Evolutionary conservation across 805 yeast species (phyloP).

Genomic region (Ogataea nakhonphanomensis): DNA sequence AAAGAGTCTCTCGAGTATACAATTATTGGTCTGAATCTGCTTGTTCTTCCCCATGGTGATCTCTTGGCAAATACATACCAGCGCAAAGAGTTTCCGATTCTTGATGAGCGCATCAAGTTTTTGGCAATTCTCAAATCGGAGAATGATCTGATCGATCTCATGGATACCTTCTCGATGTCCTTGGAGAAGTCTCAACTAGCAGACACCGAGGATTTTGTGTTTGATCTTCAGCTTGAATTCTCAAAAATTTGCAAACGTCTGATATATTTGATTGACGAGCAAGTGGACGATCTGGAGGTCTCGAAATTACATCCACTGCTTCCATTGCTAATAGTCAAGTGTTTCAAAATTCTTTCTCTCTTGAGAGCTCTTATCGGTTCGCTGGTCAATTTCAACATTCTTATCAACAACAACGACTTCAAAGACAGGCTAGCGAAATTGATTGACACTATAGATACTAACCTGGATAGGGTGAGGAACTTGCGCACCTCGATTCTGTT

Average conservation of each 20-base stretch:
- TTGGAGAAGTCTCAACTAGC: constrained; percentile 3
- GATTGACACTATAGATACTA: constrained; percentile 18
- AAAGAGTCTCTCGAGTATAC: constrained; percentile 21
- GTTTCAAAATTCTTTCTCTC: constrained; percentile 22
- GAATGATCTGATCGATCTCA: constrained; percentile 20
- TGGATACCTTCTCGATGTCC: constrained; percentile 8
- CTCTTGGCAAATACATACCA: constrained; percentile 14
- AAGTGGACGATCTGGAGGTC: constrained; percentile 29
- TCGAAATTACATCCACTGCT: constrained; percentile 26
- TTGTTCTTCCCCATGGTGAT: constrained; percentile 19
- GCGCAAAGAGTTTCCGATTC: constrained; percentile 10
- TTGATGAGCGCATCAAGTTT: constrained; percentile 26
- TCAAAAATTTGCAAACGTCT: constrained; percentile 28
- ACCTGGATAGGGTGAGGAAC: constrained; percentile 16
- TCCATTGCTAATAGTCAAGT: constrained; percentile 26
- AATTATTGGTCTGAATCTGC: constrained; percentile 25
- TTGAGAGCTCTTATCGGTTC: constrained; percentile 19
- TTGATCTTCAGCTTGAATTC: constrained; percentile 31
- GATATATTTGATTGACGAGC: constrained; percentile 29
- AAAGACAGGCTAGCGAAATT: constrained; percentile 25
- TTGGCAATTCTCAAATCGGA: constrained; percentile 25
- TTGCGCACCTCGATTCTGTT: constrained; percentile 21
- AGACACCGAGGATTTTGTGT: constrained; percentile 27
- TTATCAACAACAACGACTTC: constrained; percentile 20
- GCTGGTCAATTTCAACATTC: constrained; percentile 23